Base-by-base conservation (phyloP, 1,284 basidiomycete genomes). In the Taiwanofungus camphoratus region DNA sequence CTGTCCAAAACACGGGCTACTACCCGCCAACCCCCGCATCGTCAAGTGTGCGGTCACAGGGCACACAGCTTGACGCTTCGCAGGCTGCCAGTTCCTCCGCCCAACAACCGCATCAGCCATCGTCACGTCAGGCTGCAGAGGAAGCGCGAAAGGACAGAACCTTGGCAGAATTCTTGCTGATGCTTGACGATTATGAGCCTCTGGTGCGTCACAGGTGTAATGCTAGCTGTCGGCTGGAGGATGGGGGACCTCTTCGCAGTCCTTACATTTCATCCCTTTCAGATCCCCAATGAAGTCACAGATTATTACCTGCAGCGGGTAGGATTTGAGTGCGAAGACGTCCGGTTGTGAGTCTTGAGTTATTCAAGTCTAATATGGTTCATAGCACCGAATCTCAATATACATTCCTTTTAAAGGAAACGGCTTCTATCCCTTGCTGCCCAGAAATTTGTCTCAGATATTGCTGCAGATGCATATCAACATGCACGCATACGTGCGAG, bases 221-320 rank as follows among this genome's bases (percentile, higher is more conserved):
- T n/a, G n/a, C n/a, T n/a, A n/a, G n/a, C n/a, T n/a, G n/a, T n/a
- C n/a, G n/a, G n/a, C n/a, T n/a, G n/a, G n/a, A n/a, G n/a, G n/a
- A n/a, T n/a, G n/a, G n/a, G n/a, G n/a, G n/a, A n/a, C n/a, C n/a
- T n/a, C n/a, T n/a, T n/a, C n/a, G n/a, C n/a, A n/a, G n/a, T n/a
- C n/a, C n/a, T n/a, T n/a, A n/a, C n/a, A n/a, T n/a, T n/a, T n/a
- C n/a, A n/a, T n/a, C n/a, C n/a, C n/a, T n/a, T 19, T 15, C 15
- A 96, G 92, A 93, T 99, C 53, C 96, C 96, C 2, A 96, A 95
- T 61, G 93, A 99, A 64, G 93, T 99, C 12, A 96, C 95, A 3
- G 92, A 97, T 59, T 97, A 95, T 65, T 99, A 97, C 66, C 79
- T 99, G 8, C 93, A 99, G 64, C 77, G 86, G 48, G 90, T 94